Evolutionary conservation across 495 filamentous ascomycete species (phyloP).

Genomic region (Hypoxylon fragiforme): DNA sequence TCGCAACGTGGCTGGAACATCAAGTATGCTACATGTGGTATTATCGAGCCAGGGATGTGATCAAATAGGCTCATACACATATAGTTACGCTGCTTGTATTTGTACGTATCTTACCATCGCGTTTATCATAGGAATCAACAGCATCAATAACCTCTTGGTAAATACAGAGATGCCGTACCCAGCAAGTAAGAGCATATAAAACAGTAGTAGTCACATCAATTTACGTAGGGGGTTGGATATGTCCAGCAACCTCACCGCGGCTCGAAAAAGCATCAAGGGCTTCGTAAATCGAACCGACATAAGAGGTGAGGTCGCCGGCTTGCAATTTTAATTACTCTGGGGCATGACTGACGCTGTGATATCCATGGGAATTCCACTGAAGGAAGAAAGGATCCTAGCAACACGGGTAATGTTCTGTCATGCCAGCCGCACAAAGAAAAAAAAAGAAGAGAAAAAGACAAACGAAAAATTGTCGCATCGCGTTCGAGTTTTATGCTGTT

Average conservation of each 20-base stretch:
- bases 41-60: too few species aligned
- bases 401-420: conserved; percentile 52
- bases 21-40: too few species aligned
- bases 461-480: conserved; percentile 23
- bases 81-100: conserved; percentile 2
- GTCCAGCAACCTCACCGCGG: conserved; percentile 51
- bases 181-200: too few species aligned
- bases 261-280: conserved; percentile 44
- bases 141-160: too few species aligned
- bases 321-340: conserved; percentile 55
- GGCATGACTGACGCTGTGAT: conserved; percentile 51
- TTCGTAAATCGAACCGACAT: conserved; percentile 46
- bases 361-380: conserved; percentile 42
- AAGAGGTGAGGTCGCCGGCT: conserved; percentile 38
- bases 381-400: conserved; percentile 47
- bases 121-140: background rate
- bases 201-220: background rate
- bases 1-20: too few species aligned
- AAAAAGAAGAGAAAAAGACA: conserved; percentile 31
- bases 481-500: conserved; percentile 28
- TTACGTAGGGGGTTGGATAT: conserved; percentile 26
- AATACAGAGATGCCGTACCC: too few species aligned
- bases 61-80: too few species aligned
- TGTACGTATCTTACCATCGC: background rate
- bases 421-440: conserved; percentile 45